Evolutionary conservation across 140 eudicot species (phyloP), one percentile per base, ranked within the genome.

Genomic region (Erigeron philadelphicus): DNA sequence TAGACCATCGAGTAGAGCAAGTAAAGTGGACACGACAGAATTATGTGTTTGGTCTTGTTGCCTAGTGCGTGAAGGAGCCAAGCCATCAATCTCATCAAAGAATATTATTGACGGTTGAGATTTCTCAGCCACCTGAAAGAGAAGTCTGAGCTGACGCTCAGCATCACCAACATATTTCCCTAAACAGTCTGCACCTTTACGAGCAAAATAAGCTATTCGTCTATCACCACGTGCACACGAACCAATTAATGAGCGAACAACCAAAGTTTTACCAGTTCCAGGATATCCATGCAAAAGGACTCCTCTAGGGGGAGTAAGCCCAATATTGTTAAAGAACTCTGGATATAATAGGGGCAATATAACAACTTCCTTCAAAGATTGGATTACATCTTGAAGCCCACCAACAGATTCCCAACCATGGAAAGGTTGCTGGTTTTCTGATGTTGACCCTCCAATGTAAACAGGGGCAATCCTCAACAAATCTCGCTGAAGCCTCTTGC

Each of bases 161-260:
- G 98, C 96, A 80, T 93, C 98, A 70, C 98, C 98, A n/a, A 93
- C 98, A 49, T 93, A 93, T 78, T 93, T 93, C 13, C 98, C 98
- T 57, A 93, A 78, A 78, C 98, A 93, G 75, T 93, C 98, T 40
- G 98, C 98, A 35, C 98, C 98, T 82, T 93, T 93, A 57, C 98
- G 96, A 13, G 98, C 96, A 80, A 93, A 93, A 82, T 93, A 93
- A 58, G 98, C 98, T 42, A 93, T 93, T 21, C 87, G 72, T 79
- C 67, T 89, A 61, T 86, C 98, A 16, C 98, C 98, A 44, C 89
- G 98, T 69, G 98, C 94, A 84, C 98, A 93, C 21, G 96, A 76
- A 75, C 98, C 98, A 43, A 93, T 90, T 71, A 93, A 81, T 7
- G 98, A 82, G 21, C 98, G 95, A 35, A 93, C 98, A 50, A 87